A percentile compares a stretch with the other conserved stretches of the same genome.
Evolutionary conservation across 495 filamentous ascomycete species (phyloP).

Genomic region (Penicillium verhagenii): DNA sequence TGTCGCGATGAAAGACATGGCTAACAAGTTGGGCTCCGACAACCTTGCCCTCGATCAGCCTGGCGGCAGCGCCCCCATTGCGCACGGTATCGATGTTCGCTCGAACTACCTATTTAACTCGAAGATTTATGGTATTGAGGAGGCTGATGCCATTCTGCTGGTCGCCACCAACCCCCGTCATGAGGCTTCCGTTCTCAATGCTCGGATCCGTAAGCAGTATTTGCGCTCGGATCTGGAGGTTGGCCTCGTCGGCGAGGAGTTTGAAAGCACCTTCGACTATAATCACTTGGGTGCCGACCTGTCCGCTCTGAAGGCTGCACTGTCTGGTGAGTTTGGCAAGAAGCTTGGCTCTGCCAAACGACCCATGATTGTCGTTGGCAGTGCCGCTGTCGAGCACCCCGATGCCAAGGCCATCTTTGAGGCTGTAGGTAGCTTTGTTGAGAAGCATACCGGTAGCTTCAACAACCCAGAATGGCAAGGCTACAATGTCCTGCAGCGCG

Average conservation of each 20-base stretch:
- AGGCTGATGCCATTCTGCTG: slow-evolving; percentile 87
- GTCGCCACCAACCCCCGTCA: slow-evolving; percentile 92
- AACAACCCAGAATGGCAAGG: slow-evolving; percentile 90
- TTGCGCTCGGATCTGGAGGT: slow-evolving; percentile 91
- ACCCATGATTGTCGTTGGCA: slow-evolving; percentile 95
- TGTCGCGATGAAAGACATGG: slow-evolving; percentile 94
- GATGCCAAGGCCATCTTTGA: slow-evolving; percentile 94
- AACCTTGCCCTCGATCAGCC: slow-evolving; percentile 93
- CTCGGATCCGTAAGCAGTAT: slow-evolving; percentile 96
- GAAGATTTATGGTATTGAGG: slow-evolving; percentile 86
- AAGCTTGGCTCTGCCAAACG: slow-evolving; percentile 82
- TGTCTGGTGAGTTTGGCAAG: slow-evolving; percentile 87
- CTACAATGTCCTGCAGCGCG: slow-evolving; percentile 92
- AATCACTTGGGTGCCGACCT: slow-evolving; percentile 81
- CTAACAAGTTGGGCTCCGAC: slow-evolving; percentile 93
- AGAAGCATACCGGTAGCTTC: slow-evolving; percentile 88
- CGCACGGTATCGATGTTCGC: slow-evolving; percentile 91
- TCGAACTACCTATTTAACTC: slow-evolving; percentile 97
- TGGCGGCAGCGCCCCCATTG: slow-evolving; percentile 74
- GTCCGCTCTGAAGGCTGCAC: slow-evolving; percentile 73
- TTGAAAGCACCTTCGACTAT: slow-evolving; percentile 90
- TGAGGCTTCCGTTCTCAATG: slow-evolving; percentile 92
- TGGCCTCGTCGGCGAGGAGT: slow-evolving; percentile 86
- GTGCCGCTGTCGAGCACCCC: slow-evolving; percentile 79
- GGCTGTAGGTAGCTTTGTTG: slow-evolving; percentile 80